A percentile compares a stretch with the other conserved stretches of the same genome.
phyloP scores from a whole-genome alignment of 2,329 filamentous ascomycete genomes.

The Fusarium nodosum region DNA sequence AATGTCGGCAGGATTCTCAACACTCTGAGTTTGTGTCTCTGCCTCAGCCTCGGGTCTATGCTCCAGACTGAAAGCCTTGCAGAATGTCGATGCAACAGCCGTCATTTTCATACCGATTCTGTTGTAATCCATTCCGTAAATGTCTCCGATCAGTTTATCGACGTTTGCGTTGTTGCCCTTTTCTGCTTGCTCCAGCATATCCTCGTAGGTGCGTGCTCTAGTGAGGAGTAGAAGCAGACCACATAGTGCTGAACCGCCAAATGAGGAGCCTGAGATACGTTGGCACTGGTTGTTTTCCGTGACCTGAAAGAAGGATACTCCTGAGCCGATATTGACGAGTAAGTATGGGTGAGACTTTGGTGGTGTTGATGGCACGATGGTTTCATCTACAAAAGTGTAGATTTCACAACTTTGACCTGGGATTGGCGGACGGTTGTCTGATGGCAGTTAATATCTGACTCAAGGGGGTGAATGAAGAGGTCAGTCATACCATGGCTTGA shows the following conservation, averaged over 20 bases:
- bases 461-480: accelerated
- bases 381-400: constrained; percentile 91
- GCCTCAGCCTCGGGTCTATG: constrained; percentile 80
- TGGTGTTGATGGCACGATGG: constrained; percentile 88
- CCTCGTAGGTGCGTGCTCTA: constrained; percentile 91
- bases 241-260: constrained; percentile 96
- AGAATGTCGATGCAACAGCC: constrained; percentile 95
- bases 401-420: constrained; percentile 73
- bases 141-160: constrained; percentile 97
- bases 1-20: constrained; percentile 63
- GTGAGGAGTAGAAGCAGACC: constrained; percentile 93
- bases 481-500: constrained; percentile 27
- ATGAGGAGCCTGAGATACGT: constrained; percentile 92
- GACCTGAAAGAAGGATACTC: constrained; percentile 97
- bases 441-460: accelerated
- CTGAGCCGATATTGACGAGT: constrained; percentile 97
- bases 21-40: constrained; percentile 78
- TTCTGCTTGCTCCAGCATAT: constrained; percentile 94
- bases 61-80: constrained; percentile 95
- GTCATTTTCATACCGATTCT: constrained; percentile 97
- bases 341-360: constrained; percentile 93
- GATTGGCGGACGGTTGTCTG: constrained; percentile 23
- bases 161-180: constrained; percentile 92
- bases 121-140: constrained; percentile 94
- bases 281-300: constrained; percentile 87